phyloP scores from a whole-genome alignment of 1,284 basidiomycete species.

The Papiliotrema laurentii region DNA sequence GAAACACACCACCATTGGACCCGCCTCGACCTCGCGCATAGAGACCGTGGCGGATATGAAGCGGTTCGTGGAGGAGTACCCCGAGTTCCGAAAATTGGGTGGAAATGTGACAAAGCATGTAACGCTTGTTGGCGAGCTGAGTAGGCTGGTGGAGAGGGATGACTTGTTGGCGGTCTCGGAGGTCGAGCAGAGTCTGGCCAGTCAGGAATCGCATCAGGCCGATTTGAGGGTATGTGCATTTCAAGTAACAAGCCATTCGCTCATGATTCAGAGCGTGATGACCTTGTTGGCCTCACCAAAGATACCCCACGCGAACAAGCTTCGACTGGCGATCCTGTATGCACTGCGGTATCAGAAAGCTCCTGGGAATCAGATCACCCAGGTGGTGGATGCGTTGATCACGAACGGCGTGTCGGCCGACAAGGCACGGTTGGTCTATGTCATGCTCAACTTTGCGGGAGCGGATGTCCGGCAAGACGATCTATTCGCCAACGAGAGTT shows the following conservation, averaged over 20 bases:
- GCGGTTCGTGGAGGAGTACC: constrained; percentile 96
- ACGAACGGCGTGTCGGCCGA: constrained; percentile 75
- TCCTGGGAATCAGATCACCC: constrained; percentile 75
- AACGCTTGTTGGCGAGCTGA: constrained; percentile 91
- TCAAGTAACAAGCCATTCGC: not conserved
- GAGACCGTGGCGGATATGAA: constrained; percentile 98
- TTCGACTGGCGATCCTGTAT: constrained; percentile 89
- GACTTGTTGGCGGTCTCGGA: constrained; percentile 86
- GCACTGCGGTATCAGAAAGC: constrained; percentile 93
- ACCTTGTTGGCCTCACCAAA: constrained; percentile 62
- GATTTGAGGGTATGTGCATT: constrained; percentile 68
- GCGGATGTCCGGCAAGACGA: constrained; percentile 97
- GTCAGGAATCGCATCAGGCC: constrained; percentile 71
- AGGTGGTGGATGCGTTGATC: constrained; percentile 75
- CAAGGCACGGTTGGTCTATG: constrained; percentile 86
- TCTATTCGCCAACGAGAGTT: constrained; percentile 90
- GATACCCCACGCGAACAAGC: constrained; percentile 74
- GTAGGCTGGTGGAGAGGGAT: constrained; percentile 78
- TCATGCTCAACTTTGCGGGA: constrained; percentile 87
- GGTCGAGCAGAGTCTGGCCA: constrained; percentile 92
- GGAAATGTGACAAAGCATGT: constrained; percentile 99
- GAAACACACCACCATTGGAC: constrained; percentile 59
- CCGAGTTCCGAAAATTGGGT: constrained; percentile 91
- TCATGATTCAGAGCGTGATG: constrained; percentile 64
- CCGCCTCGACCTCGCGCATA: constrained; percentile 65